phyloP scores from a whole-genome alignment of 2,329 filamentous ascomycete species.

The Hyphodiscus sp. region DNA sequence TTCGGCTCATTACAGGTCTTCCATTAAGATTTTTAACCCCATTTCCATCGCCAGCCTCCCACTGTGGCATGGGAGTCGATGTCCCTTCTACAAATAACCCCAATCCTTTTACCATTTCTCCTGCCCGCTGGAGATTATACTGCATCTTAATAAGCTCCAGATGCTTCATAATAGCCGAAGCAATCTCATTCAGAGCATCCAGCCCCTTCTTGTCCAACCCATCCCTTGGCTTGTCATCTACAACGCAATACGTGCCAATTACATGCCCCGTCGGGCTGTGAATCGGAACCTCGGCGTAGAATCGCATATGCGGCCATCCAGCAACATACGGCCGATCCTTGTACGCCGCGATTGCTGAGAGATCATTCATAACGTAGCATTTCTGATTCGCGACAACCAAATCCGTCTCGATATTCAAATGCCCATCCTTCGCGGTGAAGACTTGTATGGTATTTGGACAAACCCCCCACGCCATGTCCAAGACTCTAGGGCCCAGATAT shows the following conservation, averaged over 20 bases:
- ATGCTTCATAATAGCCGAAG: constrained; percentile 50
- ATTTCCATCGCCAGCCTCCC: constrained; percentile 3
- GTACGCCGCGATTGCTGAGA: constrained; percentile 14
- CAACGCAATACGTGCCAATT: constrained; percentile 54
- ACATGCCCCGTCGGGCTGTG: constrained; percentile 26
- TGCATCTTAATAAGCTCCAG: constrained; percentile 47
- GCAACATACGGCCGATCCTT: constrained; percentile 15
- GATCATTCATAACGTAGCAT: constrained; percentile 19
- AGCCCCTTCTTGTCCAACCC: constrained; percentile 42
- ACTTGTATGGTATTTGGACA: constrained; percentile 20
- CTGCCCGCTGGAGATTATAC: constrained; percentile 43
- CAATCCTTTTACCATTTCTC: constrained; percentile 45
- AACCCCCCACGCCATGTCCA: constrained; percentile 16
- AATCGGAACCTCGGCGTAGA: constrained; percentile 25
- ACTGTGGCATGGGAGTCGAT: constrained; percentile 23
- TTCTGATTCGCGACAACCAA: constrained; percentile 10
- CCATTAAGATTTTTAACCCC: background rate
- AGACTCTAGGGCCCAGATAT: constrained; percentile 13
- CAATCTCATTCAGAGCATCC: constrained; percentile 48
- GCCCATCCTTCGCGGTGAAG: constrained; percentile 13
- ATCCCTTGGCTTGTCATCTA: constrained; percentile 48
- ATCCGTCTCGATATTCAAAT: constrained; percentile 4
- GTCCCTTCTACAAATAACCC: constrained; percentile 46
- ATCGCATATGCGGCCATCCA: constrained; percentile 18
- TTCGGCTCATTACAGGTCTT: background rate